Base-by-base conservation (phyloP, 2,329 filamentous ascomycete species). In the Botrytis pseudocinerea region DNA sequence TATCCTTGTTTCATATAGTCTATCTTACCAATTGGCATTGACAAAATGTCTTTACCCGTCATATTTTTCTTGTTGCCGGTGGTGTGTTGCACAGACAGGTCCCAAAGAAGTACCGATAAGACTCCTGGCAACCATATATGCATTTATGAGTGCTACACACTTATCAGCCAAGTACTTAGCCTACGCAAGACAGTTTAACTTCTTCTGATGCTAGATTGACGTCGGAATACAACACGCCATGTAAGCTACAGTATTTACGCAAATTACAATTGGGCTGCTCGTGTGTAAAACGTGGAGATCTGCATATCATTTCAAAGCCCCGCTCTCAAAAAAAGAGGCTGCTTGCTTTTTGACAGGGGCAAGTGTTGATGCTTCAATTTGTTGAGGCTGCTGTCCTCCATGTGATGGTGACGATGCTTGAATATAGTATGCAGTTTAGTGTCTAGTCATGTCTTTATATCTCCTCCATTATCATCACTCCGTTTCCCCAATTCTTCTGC, bases 281-380 rank as follows among this genome's bases (percentile, higher is more conserved):
- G 48, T 54, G 48, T 40, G 38, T 68, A 68, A 57, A 68, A 42
- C 65, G 65, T 68, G 65, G 35, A 68, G n/a, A 68, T 57, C 38
- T 42, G 48, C 20, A 68, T 22, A 16, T 40, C 35, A n/a, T 40
- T 8, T 57, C 9, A 25, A 32, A 40, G 10, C 38, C n/a, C 38
- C 48, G 48, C 65, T 57, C 40, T 68, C 35, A 42, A 57, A 28
- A 28, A 25, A 5, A 22, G 32, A 32, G 65, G 35, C n/a, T 32
- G 10, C 65, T 57, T 42, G 65, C 35, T 57, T 57, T 38, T 57
- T 25, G 48, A 68, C 65, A 42, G 38, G 65, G 48, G 18, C 10
- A 9, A 22, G 25, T 40, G 22, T 18, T 57, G n/a, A 57, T 68
- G 28, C 40, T 42, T 22, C 65, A 22, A 6, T 68, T 57, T 68